Evolutionary conservation across 148 eudicot genomes (phyloP).

Genomic region (Rhododendron griersonianum): DNA sequence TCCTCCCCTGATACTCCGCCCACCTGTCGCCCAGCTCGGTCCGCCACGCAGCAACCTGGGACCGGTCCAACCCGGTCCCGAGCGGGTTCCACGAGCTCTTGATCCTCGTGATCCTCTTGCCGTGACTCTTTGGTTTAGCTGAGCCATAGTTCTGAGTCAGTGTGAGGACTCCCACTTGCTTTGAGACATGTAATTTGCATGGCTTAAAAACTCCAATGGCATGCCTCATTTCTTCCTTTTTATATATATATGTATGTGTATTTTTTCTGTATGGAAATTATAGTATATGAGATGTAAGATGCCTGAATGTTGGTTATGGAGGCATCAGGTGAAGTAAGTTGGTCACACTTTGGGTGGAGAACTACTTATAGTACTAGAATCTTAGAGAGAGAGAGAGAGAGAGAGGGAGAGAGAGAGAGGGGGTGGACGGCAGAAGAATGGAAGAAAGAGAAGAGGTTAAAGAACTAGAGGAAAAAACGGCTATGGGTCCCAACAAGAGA

Average conservation of each 20-base stretch:
- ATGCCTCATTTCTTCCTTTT: not conserved
- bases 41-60: not conserved
- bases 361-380: not conserved
- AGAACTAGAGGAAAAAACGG: not conserved
- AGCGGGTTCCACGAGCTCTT: constrained; percentile 8
- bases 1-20: constrained; percentile 3
- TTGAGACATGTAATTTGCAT: not conserved
- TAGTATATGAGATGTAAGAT: too few relatives aligned
- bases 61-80: not conserved
- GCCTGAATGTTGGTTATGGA: not conserved
- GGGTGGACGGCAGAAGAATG: not conserved
- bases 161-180: not conserved
- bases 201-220: not conserved
- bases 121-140: not conserved
- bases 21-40: constrained; percentile 7
- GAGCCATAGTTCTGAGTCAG: not conserved
- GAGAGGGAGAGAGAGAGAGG: not conserved
- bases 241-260: not conserved
- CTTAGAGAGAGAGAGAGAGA: not conserved
- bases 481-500: not conserved
- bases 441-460: not conserved
- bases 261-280: not conserved
- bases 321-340: not conserved
- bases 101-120: not conserved
- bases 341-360: not conserved